Evolutionary conservation across 2,329 filamentous ascomycete genomes (phyloP).

Genomic region (Trichoderma harzianum): DNA sequence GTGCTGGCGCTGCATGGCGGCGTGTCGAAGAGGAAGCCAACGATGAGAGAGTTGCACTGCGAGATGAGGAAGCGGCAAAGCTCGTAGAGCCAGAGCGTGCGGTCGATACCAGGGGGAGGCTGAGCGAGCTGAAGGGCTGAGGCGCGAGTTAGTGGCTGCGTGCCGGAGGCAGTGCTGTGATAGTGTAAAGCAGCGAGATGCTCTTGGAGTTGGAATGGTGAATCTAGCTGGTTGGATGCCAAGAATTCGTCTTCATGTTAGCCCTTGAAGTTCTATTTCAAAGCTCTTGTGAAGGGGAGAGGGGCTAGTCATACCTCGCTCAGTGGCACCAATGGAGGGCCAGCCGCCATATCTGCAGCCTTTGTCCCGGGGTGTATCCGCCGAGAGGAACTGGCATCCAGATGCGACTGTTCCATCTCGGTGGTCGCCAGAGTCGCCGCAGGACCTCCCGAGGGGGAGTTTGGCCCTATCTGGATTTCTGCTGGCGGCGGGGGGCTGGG

Average conservation of each 20-base stretch:
- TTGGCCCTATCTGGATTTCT: constrained; percentile 85
- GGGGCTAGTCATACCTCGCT: constrained; percentile 60
- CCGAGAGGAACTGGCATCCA: constrained; percentile 72
- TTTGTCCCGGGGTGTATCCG: constrained; percentile 91
- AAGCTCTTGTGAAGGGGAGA: neutral
- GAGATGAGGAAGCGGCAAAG: constrained; percentile 93
- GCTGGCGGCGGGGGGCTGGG: constrained; percentile 92
- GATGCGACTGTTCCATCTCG: constrained; percentile 60
- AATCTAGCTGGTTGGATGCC: constrained; percentile 69
- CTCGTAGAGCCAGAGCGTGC: constrained; percentile 94
- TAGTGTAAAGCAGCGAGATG: constrained; percentile 92
- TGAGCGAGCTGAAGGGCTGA: constrained; percentile 74
- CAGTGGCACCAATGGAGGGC: constrained; percentile 82
- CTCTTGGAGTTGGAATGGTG: constrained; percentile 94
- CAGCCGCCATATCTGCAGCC: constrained; percentile 87
- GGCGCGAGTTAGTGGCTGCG: constrained; percentile 69
- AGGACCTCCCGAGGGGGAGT: constrained; percentile 64
- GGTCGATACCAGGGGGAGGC: constrained; percentile 77
- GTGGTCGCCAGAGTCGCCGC: constrained; percentile 54
- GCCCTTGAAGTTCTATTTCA: neutral
- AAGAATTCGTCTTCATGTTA: neutral
- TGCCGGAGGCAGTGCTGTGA: constrained; percentile 66
- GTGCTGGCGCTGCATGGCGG: constrained; percentile 86
- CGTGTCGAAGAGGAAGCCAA: constrained; percentile 86
- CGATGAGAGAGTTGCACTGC: constrained; percentile 88